phyloP scores from a whole-genome alignment of 768 basidiomycete genomes.

The Lactarius akahatsu region DNA sequence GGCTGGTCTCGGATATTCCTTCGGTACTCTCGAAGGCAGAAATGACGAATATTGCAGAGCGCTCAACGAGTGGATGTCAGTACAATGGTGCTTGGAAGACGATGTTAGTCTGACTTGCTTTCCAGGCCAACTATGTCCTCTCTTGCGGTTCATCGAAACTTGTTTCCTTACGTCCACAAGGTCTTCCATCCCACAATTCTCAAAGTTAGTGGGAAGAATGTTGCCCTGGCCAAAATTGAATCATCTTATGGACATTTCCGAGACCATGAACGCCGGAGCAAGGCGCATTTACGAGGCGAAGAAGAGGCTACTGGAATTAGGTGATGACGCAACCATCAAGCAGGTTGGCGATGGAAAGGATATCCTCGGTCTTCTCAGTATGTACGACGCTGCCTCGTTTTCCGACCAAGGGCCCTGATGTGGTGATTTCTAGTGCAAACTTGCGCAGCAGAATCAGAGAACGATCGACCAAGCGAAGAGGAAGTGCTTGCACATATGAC shows the following conservation, averaged over 20 bases:
- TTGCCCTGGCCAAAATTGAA: constrained; percentile 39
- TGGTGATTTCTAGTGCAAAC: constrained; percentile 35
- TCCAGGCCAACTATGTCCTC: constrained; percentile 13
- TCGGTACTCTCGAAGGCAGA: constrained; percentile 4
- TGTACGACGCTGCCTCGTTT: neutral
- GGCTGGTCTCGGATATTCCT: constrained; percentile 10
- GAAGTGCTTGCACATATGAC: constrained; percentile 44
- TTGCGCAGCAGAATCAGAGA: constrained; percentile 27
- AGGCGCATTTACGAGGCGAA: constrained; percentile 41
- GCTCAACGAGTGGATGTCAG: constrained; percentile 30
- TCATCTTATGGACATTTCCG: constrained; percentile 33
- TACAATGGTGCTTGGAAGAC: neutral
- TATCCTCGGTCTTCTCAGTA: neutral
- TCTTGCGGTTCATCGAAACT: constrained; percentile 20
- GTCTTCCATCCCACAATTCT: constrained; percentile 34
- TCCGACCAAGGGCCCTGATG: neutral
- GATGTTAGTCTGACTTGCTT: constrained; percentile 3
- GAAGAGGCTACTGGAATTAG: constrained; percentile 37
- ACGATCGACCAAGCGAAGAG: constrained; percentile 32
- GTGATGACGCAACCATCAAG: constrained; percentile 24
- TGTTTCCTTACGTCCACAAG: constrained; percentile 8
- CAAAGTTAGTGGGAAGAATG: constrained; percentile 37
- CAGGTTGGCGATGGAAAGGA: neutral
- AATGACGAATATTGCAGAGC: constrained; percentile 31
- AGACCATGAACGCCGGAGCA: constrained; percentile 38